These are phyloP conservation scores for Elsinoe perseae DNA, from an alignment of 2,329 filamentous ascomycete genomes.

Conservation along the genomic window DNA sequence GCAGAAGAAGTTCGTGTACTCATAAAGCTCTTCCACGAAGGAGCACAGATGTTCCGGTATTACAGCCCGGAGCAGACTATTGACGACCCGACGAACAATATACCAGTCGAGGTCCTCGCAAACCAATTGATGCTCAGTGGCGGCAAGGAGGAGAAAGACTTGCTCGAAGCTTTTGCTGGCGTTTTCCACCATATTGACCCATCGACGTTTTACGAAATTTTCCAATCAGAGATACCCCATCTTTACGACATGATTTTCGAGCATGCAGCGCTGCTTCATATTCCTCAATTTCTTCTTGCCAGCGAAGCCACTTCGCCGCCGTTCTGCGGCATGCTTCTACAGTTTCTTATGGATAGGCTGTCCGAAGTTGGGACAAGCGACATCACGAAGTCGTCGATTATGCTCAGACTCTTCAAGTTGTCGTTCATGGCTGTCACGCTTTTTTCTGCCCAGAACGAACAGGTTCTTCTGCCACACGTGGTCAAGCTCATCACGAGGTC, in stretches of 20 bases:
- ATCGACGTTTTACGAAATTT: slow-evolving; percentile 96
- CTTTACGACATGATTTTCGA: slow-evolving; percentile 98
- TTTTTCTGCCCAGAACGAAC: slow-evolving; percentile 90
- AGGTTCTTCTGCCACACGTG: slow-evolving; percentile 89
- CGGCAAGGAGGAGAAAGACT: slow-evolving; percentile 91
- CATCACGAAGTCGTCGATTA: slow-evolving; percentile 83
- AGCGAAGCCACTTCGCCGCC: slow-evolving; percentile 95
- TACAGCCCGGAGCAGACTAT: slow-evolving; percentile 81
- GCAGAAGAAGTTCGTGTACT: slow-evolving; percentile 96
- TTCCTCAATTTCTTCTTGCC: slow-evolving; percentile 97
- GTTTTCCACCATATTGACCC: slow-evolving; percentile 98
- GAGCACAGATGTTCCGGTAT: slow-evolving; percentile 92
- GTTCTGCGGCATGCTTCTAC: slow-evolving; percentile 95
- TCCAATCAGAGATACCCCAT: slow-evolving; percentile 92
- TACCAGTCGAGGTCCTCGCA: slow-evolving; percentile 83
- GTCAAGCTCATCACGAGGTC: slow-evolving; percentile 96
- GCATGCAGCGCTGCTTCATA: slow-evolving; percentile 85
- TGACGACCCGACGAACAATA: slow-evolving; percentile 64
- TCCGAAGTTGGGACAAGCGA: slow-evolving; percentile 90
- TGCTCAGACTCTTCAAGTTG: slow-evolving; percentile 90
- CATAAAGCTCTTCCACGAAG: slow-evolving; percentile 94
- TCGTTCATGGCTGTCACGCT: slow-evolving; percentile 99
- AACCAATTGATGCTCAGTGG: slow-evolving; percentile 93
- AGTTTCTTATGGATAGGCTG: slow-evolving; percentile 95
- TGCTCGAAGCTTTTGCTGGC: slow-evolving; percentile 94